Evolutionary conservation across 129 eudicot genomes (phyloP).

Genomic region (Lonicera japonica): DNA sequence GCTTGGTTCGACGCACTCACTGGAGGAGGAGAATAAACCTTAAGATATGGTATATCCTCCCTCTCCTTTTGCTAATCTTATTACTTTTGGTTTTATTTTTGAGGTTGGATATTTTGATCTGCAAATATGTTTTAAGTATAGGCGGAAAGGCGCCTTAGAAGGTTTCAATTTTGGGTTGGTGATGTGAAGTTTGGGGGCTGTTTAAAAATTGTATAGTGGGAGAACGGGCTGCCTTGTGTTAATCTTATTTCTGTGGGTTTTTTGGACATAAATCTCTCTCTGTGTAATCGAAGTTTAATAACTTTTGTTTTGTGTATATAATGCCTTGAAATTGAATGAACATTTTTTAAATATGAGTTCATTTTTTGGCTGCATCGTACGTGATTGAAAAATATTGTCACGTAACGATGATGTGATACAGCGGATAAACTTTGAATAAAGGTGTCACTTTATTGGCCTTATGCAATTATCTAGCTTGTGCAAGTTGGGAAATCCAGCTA

Average conservation of each 20-base stretch:
- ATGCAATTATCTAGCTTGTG: too few species aligned
- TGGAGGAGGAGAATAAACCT: slow-evolving; percentile 22
- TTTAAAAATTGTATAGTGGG: slow-evolving; percentile 33
- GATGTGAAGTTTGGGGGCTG: too few species aligned
- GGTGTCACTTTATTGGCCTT: too few species aligned
- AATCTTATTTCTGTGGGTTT: slow-evolving; percentile 10
- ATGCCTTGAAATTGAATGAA: too few species aligned
- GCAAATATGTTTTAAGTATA: slow-evolving; percentile 16
- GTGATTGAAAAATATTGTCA: too few species aligned
- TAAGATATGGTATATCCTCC: slow-evolving; percentile 13
- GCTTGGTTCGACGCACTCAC: slow-evolving; percentile 9
- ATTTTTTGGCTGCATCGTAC: too few species aligned
- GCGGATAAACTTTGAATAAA: too few species aligned
- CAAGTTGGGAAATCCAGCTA: too few species aligned
- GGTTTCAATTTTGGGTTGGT: slow-evolving; percentile 7
- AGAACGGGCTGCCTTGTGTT: slow-evolving; percentile 13
- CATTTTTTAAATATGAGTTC: too few species aligned
- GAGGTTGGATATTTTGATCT: slow-evolving; percentile 11
- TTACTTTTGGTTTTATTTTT: slow-evolving; percentile 7
- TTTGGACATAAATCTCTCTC: background rate
- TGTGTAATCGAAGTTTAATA: background rate
- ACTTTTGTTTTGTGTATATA: too few species aligned
- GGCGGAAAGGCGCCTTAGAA: slow-evolving; percentile 10
- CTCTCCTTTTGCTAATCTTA: slow-evolving; percentile 9
- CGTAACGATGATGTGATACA: too few species aligned